Conservation (phyloP, 495 filamentous ascomycete species). For the Penicillium steckii region DNA sequence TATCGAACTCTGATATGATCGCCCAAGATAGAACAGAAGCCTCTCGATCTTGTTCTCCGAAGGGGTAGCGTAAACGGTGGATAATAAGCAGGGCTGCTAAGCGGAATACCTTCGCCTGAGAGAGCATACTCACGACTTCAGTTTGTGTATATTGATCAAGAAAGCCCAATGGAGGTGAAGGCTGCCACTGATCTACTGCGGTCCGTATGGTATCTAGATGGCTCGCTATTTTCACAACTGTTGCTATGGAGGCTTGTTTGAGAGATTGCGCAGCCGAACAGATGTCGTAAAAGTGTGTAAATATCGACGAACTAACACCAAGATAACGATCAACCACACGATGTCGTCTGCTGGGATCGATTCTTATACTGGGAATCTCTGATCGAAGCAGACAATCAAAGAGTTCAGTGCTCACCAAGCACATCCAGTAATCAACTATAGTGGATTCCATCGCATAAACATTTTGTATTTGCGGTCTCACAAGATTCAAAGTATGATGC, state of each 20-base stretch:
- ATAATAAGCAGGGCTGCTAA: constrained; percentile 13
- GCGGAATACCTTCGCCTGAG: constrained; percentile 15
- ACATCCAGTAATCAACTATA: constrained; percentile 18
- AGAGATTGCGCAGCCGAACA: constrained; percentile 3
- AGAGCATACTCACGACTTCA: constrained; percentile 11
- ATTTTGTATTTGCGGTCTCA: constrained; percentile 5
- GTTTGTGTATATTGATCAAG: constrained; percentile 8
- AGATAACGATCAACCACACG: constrained; percentile 19
- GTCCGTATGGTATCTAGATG: background rate
- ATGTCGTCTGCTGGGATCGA: background rate
- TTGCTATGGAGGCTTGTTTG: background rate
- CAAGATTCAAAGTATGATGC: constrained; percentile 14
- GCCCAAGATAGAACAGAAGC: constrained; percentile 1
- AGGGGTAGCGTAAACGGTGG: constrained; percentile 15
- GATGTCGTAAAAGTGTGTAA: constrained; percentile 15
- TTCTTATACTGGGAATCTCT: constrained; percentile 9
- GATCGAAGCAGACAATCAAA: constrained; percentile 18
- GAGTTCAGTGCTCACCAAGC: constrained; percentile 18
- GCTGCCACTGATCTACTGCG: constrained; percentile 10
- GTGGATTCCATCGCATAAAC: constrained; percentile 1
- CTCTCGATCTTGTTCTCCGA: constrained; percentile 5
- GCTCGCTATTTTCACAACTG: background rate
- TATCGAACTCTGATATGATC: constrained; percentile 16
- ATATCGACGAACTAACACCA: constrained; percentile 14
- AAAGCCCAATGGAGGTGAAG: constrained; percentile 4